A percentile compares a stretch with the other conserved stretches of the same genome.
These are phyloP conservation scores for Isochrysis galbana DNA, from an alignment of 78 protist genomes.

Conservation along the genomic window DNA sequence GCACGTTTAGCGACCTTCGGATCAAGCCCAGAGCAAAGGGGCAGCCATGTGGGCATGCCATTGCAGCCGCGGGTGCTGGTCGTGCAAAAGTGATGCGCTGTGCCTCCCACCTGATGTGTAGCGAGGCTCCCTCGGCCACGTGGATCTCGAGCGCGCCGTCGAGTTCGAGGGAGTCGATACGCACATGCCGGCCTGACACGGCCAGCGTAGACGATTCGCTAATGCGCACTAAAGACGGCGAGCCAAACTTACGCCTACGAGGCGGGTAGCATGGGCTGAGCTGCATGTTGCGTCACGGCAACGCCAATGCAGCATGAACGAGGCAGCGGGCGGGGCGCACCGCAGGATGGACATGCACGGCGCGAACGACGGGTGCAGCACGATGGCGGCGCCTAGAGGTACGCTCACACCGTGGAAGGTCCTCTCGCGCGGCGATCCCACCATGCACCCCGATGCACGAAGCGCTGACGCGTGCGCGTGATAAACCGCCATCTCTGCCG, in stretches of 20 bases:
- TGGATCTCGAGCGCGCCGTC: slow-evolving; percentile 43
- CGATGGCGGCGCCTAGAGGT: not conserved
- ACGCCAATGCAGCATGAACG: too few relatives aligned
- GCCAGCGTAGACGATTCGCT: not conserved
- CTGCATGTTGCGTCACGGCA: too few relatives aligned
- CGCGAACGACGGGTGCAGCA: not conserved
- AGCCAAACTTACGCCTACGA: not conserved
- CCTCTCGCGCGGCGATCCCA: not conserved
- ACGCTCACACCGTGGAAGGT: not conserved
- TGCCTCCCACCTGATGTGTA: not conserved
- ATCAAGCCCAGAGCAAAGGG: too few relatives aligned
- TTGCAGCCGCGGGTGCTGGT: too few relatives aligned
- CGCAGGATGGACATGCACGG: not conserved
- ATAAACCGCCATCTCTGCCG: not conserved
- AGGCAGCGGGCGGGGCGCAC: too few relatives aligned
- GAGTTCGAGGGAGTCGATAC: not conserved
- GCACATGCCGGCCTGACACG: not conserved
- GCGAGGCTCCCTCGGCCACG: slow-evolving; percentile 17
- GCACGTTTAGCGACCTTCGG: not conserved
- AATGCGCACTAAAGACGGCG: not conserved
- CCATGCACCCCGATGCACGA: not conserved
- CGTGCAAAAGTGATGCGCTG: too few relatives aligned
- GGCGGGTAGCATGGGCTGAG: too few relatives aligned
- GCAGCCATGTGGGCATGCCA: too few relatives aligned
- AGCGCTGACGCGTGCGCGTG: not conserved